Conservation (phyloP, 2,329 filamentous ascomycete genomes). For the Claviceps pazoutovae region DNA sequence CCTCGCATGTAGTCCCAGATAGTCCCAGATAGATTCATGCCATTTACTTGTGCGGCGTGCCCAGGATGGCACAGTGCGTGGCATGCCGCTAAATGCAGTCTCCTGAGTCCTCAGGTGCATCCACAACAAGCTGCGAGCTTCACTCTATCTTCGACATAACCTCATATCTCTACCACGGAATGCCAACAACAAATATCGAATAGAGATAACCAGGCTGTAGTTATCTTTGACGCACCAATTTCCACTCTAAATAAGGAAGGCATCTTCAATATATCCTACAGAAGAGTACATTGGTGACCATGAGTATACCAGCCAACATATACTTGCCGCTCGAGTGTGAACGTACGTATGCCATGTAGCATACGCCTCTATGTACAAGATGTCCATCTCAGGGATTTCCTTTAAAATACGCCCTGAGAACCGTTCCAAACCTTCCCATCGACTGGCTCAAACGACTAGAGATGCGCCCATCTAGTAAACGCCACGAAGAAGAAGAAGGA, state of each 20-base stretch:
- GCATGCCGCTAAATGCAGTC: too few relatives aligned
- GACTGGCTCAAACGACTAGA: background rate
- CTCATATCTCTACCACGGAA: background rate
- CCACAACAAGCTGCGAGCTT: background rate
- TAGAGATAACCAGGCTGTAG: too few relatives aligned
- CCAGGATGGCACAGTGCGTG: too few relatives aligned
- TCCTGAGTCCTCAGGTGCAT: too few relatives aligned
- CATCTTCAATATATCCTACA: background rate
- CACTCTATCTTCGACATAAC: background rate
- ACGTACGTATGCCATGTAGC: background rate
- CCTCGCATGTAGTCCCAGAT: too few relatives aligned
- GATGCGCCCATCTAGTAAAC: background rate
- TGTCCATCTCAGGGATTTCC: background rate
- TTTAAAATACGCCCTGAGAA: background rate
- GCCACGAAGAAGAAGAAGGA: background rate
- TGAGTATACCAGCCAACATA: background rate
- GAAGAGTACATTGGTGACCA: background rate
- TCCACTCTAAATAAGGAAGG: background rate
- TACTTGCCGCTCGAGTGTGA: background rate
- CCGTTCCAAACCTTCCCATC: background rate
- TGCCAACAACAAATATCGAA: too few relatives aligned
- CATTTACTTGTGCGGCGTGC: too few relatives aligned
- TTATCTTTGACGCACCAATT: background rate
- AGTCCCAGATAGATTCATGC: too few relatives aligned
- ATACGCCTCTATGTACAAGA: background rate